A percentile compares a stretch with the other conserved stretches of the same genome.
phyloP scores from a whole-genome alignment of 2,329 filamentous ascomycete species.

The Epichloe sp. region DNA sequence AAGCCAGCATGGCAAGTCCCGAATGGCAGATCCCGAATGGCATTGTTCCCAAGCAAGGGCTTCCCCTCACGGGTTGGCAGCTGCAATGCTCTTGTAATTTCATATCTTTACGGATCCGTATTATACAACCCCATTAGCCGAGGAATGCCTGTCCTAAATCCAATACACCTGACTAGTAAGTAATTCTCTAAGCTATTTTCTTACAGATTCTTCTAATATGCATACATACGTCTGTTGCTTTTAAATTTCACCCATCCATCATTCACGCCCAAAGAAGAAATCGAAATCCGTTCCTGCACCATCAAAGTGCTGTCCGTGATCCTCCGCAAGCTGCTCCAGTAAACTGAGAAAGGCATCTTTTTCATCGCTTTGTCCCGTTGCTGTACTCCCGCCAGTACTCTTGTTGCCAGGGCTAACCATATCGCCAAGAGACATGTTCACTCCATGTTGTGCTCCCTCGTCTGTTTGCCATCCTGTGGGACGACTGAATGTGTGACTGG shows the following conservation, averaged over 20 bases:
- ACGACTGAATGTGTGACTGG: constrained; percentile 40
- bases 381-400: constrained; percentile 37
- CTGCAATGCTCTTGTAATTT: no score
- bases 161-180: no score
- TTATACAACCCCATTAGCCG: no score
- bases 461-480: constrained; percentile 37
- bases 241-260: neutral
- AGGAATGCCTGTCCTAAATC: no score
- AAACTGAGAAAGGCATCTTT: constrained; percentile 72
- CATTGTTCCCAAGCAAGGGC: neutral
- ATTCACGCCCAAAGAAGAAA: constrained; percentile 46
- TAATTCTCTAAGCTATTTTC: no score
- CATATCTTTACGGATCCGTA: no score
- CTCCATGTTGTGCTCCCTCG: constrained; percentile 15
- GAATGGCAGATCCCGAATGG: neutral
- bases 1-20: neutral
- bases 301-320: constrained; percentile 44
- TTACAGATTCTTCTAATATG: no score
- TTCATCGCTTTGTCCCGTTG: constrained; percentile 41
- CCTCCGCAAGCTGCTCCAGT: constrained; percentile 71
- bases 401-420: constrained; percentile 29
- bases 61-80: no score
- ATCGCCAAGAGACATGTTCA: constrained; percentile 10
- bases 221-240: no score
- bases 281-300: constrained; percentile 64